Percentiles rank a stretch among this genome's conserved stretches.
Evolutionary conservation across 139 green algal genomes (phyloP).

Genomic region (Chlorokybus atmophyticus): DNA sequence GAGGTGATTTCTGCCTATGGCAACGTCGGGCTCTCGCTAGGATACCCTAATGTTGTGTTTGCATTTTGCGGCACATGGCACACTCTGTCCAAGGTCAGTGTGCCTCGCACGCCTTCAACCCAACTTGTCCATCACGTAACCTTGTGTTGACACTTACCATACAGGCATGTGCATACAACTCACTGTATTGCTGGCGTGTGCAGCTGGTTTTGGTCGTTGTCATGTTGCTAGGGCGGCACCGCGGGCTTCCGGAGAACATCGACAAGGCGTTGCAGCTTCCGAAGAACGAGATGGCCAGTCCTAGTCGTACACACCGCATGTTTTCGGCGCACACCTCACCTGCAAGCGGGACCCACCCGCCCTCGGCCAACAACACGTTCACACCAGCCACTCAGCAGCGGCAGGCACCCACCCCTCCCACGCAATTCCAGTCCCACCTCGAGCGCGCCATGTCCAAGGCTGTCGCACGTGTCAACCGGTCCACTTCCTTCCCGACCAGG

Average conservation of each 20-base stretch:
- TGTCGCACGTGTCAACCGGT: no score
- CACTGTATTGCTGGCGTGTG: no score
- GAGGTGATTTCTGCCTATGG: conserved; percentile 3
- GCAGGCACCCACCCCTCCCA: no score
- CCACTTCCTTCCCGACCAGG: no score
- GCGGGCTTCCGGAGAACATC: conserved; percentile 1
- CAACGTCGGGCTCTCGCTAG: conserved; percentile 4
- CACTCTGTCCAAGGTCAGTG: not conserved
- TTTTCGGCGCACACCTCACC: no score
- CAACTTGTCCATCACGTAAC: not conserved
- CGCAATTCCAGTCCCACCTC: no score
- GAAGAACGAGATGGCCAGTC: conserved; percentile 1
- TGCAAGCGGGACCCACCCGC: no score
- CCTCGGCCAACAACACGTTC: no score
- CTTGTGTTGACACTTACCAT: conserved; percentile 2
- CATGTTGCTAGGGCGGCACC: conserved; percentile 1
- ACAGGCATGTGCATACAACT: no score
- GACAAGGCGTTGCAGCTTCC: not conserved
- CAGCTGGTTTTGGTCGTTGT: conserved; percentile 6
- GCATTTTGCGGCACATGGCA: not conserved
- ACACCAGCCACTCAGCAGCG: no score
- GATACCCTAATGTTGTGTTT: conserved; percentile 13
- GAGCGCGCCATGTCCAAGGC: no score
- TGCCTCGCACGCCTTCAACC: not conserved
- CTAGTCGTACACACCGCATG: no score